Base-by-base conservation (phyloP, 2,329 filamentous ascomycete genomes). In the Nemania sp. region DNA sequence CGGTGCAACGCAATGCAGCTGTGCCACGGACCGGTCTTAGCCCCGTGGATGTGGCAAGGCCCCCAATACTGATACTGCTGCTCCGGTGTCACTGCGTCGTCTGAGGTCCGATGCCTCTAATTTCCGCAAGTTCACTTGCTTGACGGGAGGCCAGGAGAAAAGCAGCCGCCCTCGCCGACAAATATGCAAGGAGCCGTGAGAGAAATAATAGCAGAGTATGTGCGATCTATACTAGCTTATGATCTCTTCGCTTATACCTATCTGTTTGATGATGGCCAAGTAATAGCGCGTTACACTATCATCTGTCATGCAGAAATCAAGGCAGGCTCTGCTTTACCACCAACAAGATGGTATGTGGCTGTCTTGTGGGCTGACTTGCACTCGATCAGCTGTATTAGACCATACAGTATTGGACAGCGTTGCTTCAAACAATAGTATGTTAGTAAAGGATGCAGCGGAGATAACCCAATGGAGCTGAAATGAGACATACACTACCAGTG, bases 261-360 rank as follows among this genome's bases (percentile, higher is more conserved):
- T 30, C 22, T 37, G 50, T 30, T 36, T 36, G 12, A 36, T 36
- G 9, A 31, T 36, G 53, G 40, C 45, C 28, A 39, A 33, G 46
- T 8, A 37, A 50, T 26, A 39, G 31, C 36, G 48, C 39, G 48
- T 55, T 55, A 51, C 51, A 49, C 47, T 30, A 46, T 52, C 30
- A 54, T 55, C 51, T 49, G 54, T 57, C 57, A 53, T 57, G 57
- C 57, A 57, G 49, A 49, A 57, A 57, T 54, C 52, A 42, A 52
- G 37, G 43, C 24, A 54, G 37, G 46, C 46, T 44, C 23, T 28
- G 40, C 23, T 23, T 39, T 15, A 26, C 20, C 14, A 52, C 45
- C 36, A 49, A 17, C 30, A 45, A 6, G 28, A 39, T 45, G 30
- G 40, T 28, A 43, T 43, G 41, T 48, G 33, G 45, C 17, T 30